Evolutionary conservation across 140 eudicot genomes (phyloP), one percentile per base, ranked within the genome.

Genomic region (Ambrosia hybrid): DNA sequence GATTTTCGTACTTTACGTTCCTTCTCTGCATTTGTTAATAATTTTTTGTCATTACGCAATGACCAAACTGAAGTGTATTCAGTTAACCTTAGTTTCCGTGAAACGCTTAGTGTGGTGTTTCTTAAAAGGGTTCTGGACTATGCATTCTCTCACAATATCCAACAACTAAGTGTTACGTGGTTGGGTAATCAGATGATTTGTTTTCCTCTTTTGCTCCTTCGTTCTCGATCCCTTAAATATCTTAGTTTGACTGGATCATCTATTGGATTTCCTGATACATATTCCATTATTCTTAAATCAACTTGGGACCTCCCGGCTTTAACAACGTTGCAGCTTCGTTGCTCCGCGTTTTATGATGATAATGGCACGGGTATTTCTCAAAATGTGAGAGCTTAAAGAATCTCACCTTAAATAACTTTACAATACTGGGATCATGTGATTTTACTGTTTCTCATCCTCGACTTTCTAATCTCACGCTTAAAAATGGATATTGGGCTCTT

Each of bases 211-310:
- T 51, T 37, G 2, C 37, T 48, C 5, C 36, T 62, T 45, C 16
- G 62, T 43, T 73, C 71, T 2, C 55, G 0, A 38, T 73, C 78
- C 34, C 71, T 73, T 5, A 73, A 62, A 62, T 16, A 48, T 15
- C 61, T 73, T 1, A 61, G 4, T 21, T 49, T 73, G 67, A 17
- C 9, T 4, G 1, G 21, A 0, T 5, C 30, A 4, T 5, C 6
- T 41, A 41, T 8, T 8, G 6, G 48, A 5, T 41, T 41, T 8
- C 48, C 9, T 70, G 16, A 4, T 12, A 1, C 12, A 67, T 67
- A 16, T 21, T 2, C 5, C 43, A 36, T 17, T 26, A 12, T 48
- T 43, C 15, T 39, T 34, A 8, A 14, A 21, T 46, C 59, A n/a
- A 6, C 17, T 9, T 67, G 43, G 72, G 57, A 67, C 4, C 38